These are phyloP conservation scores for Diaporthe batatas DNA, from an alignment of 2,329 filamentous ascomycete genomes.

Conservation along the genomic window DNA sequence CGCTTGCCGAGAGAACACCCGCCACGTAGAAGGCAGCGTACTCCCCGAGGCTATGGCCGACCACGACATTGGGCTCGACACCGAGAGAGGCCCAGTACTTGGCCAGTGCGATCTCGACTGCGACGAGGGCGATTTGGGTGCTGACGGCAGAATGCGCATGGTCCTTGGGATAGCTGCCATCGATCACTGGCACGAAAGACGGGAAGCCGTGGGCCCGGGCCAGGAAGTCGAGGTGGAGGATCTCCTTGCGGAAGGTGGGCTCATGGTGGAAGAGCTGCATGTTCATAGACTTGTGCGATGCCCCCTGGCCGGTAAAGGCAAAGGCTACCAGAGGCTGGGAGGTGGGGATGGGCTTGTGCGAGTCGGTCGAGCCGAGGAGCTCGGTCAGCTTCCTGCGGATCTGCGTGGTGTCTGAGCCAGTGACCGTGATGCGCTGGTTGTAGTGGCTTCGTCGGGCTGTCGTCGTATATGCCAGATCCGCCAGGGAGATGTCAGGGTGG, in stretches of 20 bases:
- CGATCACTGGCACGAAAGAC: slow-evolving; percentile 57
- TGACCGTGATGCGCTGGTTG: slow-evolving; percentile 48
- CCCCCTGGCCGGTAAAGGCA: slow-evolving; percentile 61
- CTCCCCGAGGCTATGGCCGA: slow-evolving; percentile 74
- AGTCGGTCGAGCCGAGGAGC: too few relatives aligned
- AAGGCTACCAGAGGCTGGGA: too few relatives aligned
- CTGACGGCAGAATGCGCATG: slow-evolving; percentile 44
- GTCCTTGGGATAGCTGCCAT: slow-evolving; percentile 49
- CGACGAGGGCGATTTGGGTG: slow-evolving; percentile 57
- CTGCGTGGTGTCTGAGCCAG: slow-evolving; percentile 44
- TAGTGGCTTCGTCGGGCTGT: slow-evolving; percentile 61
- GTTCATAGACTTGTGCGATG: slow-evolving; percentile 50
- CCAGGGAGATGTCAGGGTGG: slow-evolving; percentile 54
- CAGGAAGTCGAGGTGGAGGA: slow-evolving; percentile 52
- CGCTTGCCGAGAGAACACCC: slow-evolving; percentile 72
- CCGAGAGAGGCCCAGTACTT: slow-evolving; percentile 60
- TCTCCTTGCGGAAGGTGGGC: slow-evolving; percentile 51
- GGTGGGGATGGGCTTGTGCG: slow-evolving; percentile 44
- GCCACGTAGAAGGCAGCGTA: slow-evolving; percentile 73
- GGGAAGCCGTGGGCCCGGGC: slow-evolving; percentile 52
- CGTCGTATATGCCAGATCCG: slow-evolving; percentile 66
- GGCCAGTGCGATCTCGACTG: slow-evolving; percentile 39
- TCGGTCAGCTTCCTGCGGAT: too few relatives aligned
- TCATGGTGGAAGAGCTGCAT: slow-evolving; percentile 51
- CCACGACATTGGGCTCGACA: slow-evolving; percentile 56